These are phyloP conservation scores for Penicillium parvum DNA, from an alignment of 495 filamentous ascomycete genomes.

Conservation along the genomic window DNA sequence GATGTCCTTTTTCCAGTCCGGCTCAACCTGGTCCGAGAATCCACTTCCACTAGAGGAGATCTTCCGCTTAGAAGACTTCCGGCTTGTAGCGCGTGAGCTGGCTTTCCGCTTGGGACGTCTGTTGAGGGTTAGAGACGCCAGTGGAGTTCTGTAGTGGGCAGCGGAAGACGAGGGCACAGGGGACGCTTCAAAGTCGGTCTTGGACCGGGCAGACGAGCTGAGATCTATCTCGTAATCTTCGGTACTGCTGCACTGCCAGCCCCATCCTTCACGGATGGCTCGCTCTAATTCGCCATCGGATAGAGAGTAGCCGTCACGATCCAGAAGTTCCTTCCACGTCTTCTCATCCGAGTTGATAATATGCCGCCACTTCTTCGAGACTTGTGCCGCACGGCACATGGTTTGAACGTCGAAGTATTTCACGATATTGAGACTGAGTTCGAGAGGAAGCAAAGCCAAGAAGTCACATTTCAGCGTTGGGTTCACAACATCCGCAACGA, in stretches of 20 bases:
- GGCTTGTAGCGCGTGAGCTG: conserved; percentile 37
- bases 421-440: conserved; percentile 82
- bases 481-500: conserved; percentile 89
- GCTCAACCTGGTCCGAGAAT: conserved; percentile 31
- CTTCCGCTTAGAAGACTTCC: conserved; percentile 54
- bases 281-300: conserved; percentile 79
- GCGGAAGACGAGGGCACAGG: conserved; percentile 25
- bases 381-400: conserved; percentile 87
- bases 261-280: conserved; percentile 93
- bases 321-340: conserved; percentile 91
- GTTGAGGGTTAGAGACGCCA: conserved; percentile 18
- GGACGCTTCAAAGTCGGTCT: conserved; percentile 45
- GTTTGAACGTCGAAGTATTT: conserved; percentile 82
- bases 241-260: conserved; percentile 82
- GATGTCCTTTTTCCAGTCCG: conserved; percentile 42
- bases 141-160: conserved; percentile 22
- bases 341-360: conserved; percentile 89
- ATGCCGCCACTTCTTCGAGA: conserved; percentile 89
- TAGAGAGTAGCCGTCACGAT: conserved; percentile 72
- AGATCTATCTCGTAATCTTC: conserved; percentile 80
- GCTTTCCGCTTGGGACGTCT: conserved; percentile 53
- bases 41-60: conserved; percentile 38
- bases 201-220: conserved; percentile 43
- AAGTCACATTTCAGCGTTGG: conserved; percentile 97
- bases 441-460: conserved; percentile 71